A percentile compares a stretch with the other conserved stretches of the same genome.
These are phyloP conservation scores for Leavenworthia alabamica DNA, from an alignment of 345 rosid species.

Conservation along the genomic window DNA sequence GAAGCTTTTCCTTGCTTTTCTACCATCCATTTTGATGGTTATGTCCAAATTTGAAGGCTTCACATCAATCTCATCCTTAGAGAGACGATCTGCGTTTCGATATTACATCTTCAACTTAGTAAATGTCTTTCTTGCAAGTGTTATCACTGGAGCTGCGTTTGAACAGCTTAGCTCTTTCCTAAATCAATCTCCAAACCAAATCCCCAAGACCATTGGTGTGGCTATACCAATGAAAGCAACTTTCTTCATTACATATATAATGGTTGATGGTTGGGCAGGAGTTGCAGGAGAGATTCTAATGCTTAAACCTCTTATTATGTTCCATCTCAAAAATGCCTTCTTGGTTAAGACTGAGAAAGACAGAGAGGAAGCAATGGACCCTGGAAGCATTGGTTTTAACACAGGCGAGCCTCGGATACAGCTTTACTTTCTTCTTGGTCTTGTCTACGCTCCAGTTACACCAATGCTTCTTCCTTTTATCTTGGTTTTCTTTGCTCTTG, in stretches of 20 bases:
- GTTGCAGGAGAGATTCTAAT: conserved; percentile 79
- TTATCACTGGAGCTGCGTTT: conserved; percentile 69
- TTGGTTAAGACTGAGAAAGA: conserved; percentile 96
- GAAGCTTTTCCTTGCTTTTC: conserved; percentile 93
- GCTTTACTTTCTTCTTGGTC: conserved; percentile 82
- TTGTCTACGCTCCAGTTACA: conserved; percentile 79
- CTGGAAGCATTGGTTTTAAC: conserved; percentile 85
- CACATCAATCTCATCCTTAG: conserved; percentile 58
- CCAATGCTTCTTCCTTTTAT: conserved; percentile 85
- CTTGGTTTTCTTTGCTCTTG: conserved; percentile 64
- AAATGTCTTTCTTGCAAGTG: conserved; percentile 71
- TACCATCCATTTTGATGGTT: conserved; percentile 85
- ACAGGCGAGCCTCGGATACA: conserved; percentile 91
- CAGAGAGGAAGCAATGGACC: conserved; percentile 88
- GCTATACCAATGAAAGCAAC: conserved; percentile 93
- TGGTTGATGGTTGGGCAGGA: conserved; percentile 99
- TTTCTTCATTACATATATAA: conserved; percentile 88
- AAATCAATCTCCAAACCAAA: conserved; percentile 52
- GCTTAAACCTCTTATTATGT: conserved; percentile 76
- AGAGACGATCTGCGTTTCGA: conserved; percentile 83
- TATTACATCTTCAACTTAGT: conserved; percentile 73
- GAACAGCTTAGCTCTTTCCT: conserved; percentile 66
- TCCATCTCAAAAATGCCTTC: conserved; percentile 76
- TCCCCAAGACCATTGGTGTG: conserved; percentile 73
- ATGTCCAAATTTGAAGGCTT: conserved; percentile 97